These are phyloP conservation scores for Alternaria sp. DNA, from an alignment of 2,329 filamentous ascomycete genomes.

Conservation along the genomic window DNA sequence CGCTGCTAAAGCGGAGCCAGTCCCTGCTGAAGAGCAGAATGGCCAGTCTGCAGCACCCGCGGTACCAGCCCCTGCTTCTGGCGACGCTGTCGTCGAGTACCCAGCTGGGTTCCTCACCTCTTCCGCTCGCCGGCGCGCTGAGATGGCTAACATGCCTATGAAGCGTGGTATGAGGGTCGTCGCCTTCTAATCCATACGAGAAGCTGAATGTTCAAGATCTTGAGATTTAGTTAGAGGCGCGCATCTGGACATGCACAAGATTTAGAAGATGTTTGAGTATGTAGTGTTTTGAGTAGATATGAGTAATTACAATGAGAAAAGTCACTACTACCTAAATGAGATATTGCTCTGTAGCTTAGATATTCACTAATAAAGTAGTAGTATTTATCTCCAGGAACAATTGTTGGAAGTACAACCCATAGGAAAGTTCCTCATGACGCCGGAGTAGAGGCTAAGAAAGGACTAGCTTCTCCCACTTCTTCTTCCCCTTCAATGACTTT, in stretches of 20 bases:
- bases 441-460: neutral
- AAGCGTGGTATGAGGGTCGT: slow-evolving; percentile 12
- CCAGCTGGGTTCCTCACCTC: slow-evolving; percentile 18
- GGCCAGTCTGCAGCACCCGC: neutral
- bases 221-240: too few species aligned
- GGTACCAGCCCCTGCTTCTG: neutral
- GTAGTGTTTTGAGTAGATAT: neutral
- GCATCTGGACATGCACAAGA: neutral
- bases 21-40: slow-evolving; percentile 5
- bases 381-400: too few species aligned
- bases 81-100: slow-evolving; percentile 9
- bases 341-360: too few species aligned
- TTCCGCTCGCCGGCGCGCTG: slow-evolving; percentile 1
- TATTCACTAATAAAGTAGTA: too few species aligned
- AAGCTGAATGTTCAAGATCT: neutral
- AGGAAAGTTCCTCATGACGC: neutral
- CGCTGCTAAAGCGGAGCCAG: neutral
- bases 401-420: neutral
- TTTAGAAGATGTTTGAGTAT: neutral
- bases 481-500: neutral
- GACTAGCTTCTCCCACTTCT: neutral
- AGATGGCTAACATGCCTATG: neutral
- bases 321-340: neutral
- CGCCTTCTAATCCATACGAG: neutral
- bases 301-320: neutral